A percentile compares a stretch with the other conserved stretches of the same genome.
phyloP scores from a whole-genome alignment of 257 asterid species.

The Haberlea rhodopensis region DNA sequence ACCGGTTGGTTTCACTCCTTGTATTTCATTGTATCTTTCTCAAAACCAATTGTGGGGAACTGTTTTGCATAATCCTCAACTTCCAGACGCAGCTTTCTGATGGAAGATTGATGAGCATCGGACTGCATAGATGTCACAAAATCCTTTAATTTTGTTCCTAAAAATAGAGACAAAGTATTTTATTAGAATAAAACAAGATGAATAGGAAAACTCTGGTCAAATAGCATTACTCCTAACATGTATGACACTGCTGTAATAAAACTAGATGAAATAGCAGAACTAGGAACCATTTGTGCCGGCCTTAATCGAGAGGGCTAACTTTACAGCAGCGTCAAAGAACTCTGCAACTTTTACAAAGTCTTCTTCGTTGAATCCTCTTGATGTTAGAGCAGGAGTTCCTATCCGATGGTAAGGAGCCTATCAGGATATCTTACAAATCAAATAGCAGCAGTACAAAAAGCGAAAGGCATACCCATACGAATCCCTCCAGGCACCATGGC shows the following conservation, averaged over 20 bases:
- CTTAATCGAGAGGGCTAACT: slow-evolving; percentile 78
- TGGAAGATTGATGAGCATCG: slow-evolving; percentile 55
- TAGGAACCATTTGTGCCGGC: slow-evolving; percentile 69
- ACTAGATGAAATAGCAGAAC: neutral
- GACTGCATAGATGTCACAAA: slow-evolving; percentile 77
- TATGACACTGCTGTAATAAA: neutral
- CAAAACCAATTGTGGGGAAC: slow-evolving; percentile 86
- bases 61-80: slow-evolving; percentile 89
- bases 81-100: slow-evolving; percentile 53
- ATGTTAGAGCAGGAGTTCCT: slow-evolving; percentile 97
- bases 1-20: slow-evolving; percentile 43
- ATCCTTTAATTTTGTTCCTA: slow-evolving; percentile 90
- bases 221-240: slow-evolving; percentile 3
- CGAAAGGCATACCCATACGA: slow-evolving; percentile 73
- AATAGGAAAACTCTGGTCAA: slow-evolving; percentile 1
- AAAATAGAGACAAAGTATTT: slow-evolving; percentile 22
- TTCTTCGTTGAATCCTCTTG: slow-evolving; percentile 76
- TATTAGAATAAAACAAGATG: slow-evolving; percentile 20
- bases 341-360: slow-evolving; percentile 91
- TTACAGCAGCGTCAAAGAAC: slow-evolving; percentile 80
- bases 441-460: neutral
- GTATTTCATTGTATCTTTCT: slow-evolving; percentile 82
- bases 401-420: slow-evolving; percentile 18
- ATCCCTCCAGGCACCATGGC: slow-evolving; percentile 99
- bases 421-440: slow-evolving; percentile 6